A percentile compares a stretch with the other conserved stretches of the same genome.
Conservation (phyloP, 495 filamentous ascomycete species). For the Hypoxylon intermedium region DNA sequence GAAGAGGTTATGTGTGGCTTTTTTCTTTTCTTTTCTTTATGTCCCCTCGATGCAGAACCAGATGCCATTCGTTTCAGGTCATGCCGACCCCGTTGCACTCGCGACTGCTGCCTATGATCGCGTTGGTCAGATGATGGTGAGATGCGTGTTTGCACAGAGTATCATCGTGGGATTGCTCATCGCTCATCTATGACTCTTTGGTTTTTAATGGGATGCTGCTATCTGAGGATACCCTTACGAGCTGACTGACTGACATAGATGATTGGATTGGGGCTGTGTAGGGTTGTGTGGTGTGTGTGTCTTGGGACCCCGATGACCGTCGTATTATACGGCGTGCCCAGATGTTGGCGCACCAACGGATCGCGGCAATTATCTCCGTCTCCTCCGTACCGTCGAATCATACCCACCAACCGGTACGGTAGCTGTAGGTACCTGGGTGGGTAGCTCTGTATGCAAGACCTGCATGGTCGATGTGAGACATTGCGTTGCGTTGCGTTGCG, state of each 20-base stretch:
- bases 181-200: conserved; percentile 24
- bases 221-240: conserved; percentile 10
- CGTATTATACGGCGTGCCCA: conserved; percentile 26
- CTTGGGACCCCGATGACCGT: conserved; percentile 2
- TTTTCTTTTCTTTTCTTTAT: no score
- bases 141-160: no score
- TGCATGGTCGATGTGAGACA: conserved; percentile 35
- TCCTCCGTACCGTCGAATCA: conserved; percentile 12
- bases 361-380: conserved; percentile 23
- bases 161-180: conserved; percentile 19
- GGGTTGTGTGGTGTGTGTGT: background rate
- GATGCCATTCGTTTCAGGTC: background rate
- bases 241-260: no score
- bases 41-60: no score
- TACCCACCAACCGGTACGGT: conserved; percentile 23
- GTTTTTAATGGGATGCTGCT: background rate
- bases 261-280: conserved; percentile 13
- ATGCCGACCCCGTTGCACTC: background rate
- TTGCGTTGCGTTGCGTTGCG: conserved; percentile 29
- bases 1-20: background rate
- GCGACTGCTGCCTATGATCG: conserved; percentile 5
- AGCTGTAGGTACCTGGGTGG: no score
- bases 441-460: conserved; percentile 9
- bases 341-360: conserved; percentile 9
- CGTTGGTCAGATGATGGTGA: background rate